Evolutionary conservation across 78 protist species (phyloP).

Genomic region (Acrasis kona): DNA sequence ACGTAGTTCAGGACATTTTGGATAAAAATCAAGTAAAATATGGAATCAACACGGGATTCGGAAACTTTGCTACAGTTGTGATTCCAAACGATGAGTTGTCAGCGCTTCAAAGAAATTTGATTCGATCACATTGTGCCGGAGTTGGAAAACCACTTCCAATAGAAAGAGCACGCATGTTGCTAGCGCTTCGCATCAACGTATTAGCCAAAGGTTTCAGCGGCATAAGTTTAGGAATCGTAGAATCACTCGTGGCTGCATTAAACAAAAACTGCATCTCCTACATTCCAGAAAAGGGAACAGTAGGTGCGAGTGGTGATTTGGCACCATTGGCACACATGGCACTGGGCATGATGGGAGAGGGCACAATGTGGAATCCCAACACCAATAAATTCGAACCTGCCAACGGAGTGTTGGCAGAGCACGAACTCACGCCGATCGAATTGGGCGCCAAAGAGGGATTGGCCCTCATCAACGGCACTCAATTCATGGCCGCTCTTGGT

Average conservation of each 20-base stretch:
- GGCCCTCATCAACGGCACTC: conserved; percentile 87
- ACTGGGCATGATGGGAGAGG: conserved; percentile 30
- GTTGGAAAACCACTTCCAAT: conserved; percentile 81
- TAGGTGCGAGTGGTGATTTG: conserved; percentile 87
- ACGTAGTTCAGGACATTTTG: conserved; percentile 10
- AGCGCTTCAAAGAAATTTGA: conserved; percentile 70
- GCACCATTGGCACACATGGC: conserved; percentile 89
- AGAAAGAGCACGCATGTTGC: conserved; percentile 44
- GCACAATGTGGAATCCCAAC: neutral
- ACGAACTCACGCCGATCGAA: conserved; percentile 16
- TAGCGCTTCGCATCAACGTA: conserved; percentile 70
- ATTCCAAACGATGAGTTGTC: conserved; percentile 10
- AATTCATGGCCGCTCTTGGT: conserved; percentile 62
- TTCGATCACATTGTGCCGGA: conserved; percentile 80
- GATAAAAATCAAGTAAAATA: neutral
- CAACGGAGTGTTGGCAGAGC: conserved; percentile 33
- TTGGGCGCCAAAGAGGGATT: conserved; percentile 79
- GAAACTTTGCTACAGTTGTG: neutral
- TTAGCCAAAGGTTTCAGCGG: conserved; percentile 60
- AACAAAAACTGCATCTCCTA: conserved; percentile 52
- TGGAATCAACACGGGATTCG: conserved; percentile 47
- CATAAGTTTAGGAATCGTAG: conserved; percentile 25
- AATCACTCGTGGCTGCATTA: conserved; percentile 31
- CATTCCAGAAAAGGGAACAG: conserved; percentile 77
- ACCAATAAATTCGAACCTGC: conserved; percentile 51